Conservation (phyloP, 768 basidiomycete species). For the Naganishia onofrii region DNA sequence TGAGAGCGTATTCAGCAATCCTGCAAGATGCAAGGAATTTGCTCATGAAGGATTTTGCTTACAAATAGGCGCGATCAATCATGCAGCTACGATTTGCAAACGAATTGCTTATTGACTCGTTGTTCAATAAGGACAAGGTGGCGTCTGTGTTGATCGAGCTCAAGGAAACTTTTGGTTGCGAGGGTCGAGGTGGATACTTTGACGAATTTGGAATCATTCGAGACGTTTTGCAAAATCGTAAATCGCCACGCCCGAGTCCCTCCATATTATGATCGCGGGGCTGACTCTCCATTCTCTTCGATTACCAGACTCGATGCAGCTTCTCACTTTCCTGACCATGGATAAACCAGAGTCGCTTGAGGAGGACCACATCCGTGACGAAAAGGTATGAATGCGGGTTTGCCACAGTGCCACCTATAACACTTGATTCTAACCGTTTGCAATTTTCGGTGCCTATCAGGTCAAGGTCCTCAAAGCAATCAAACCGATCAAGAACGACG, state of each 20-base stretch:
- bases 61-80: constrained; percentile 17
- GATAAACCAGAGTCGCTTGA: constrained; percentile 29
- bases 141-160: constrained; percentile 33
- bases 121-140: constrained; percentile 33
- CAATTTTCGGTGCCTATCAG: neutral
- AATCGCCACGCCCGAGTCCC: constrained; percentile 1
- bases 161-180: constrained; percentile 35
- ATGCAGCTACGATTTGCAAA: constrained; percentile 31
- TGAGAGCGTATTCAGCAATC: neutral
- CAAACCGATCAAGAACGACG: constrained; percentile 26
- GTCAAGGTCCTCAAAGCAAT: constrained; percentile 32
- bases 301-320: constrained; percentile 28
- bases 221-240: constrained; percentile 36
- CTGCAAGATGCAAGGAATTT: neutral
- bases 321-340: constrained; percentile 31
- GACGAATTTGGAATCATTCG: constrained; percentile 39
- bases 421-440: neutral
- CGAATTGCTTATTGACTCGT: constrained; percentile 26
- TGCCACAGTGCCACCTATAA: neutral
- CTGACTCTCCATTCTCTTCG: neutral
- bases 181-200: constrained; percentile 39
- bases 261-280: neutral
- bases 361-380: constrained; percentile 29
- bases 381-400: constrained; percentile 18
- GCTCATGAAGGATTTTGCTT: neutral